Base-by-base conservation (phyloP, 2,329 filamentous ascomycete species). In the Arthroderma sp. region DNA sequence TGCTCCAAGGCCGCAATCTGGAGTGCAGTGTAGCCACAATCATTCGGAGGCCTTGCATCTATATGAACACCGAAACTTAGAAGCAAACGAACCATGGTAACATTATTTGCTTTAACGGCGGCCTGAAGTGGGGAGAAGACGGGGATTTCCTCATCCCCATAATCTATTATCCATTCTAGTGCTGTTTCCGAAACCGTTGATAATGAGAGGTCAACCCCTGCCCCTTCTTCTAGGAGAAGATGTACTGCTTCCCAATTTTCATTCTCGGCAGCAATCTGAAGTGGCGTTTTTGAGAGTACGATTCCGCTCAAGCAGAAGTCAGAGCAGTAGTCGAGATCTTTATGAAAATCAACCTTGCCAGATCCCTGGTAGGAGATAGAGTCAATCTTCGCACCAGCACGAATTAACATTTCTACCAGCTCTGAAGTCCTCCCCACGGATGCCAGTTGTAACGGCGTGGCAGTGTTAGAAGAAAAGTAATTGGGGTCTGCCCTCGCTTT, bases 171-270 rank as follows among this genome's bases (percentile, higher is more conserved):
- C 5, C 45, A 29, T 38, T 44, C 28, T 32, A 15, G 41, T 38
- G 37, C 8, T 28, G 41, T 4, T 44, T 44, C 31, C 22, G 46
- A 44, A 37, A 39, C 48, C 42, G 33, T 45, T 32, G 36, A 45
- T 45, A 45, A 42, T 36, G 37, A 46, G 10, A 52, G 43, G 42
- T 57, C 54, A 29, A 54, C 50, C 37, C 48, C 47, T 5, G 53
- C 55, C 6, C 53, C 50, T 46, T 50, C 46, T 6, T 54, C 47
- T 22, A 57, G 40, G 29, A 58, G 46, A n/a, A 53, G 28, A 31
- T 54, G 46, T 10, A 54, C 49, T n/a, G 47, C 40, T 38, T 51
- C 51, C 38, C 49, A 48, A 45, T 51, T 44, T 29, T 47, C 45
- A 28, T 42, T 33, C 29, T 48, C 42, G 5, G 51, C 53, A 32